Percentiles rank a stretch among this genome's conserved stretches.
Evolutionary conservation across 2,329 filamentous ascomycete genomes (phyloP).

Genomic region (Myotisia sp.): DNA sequence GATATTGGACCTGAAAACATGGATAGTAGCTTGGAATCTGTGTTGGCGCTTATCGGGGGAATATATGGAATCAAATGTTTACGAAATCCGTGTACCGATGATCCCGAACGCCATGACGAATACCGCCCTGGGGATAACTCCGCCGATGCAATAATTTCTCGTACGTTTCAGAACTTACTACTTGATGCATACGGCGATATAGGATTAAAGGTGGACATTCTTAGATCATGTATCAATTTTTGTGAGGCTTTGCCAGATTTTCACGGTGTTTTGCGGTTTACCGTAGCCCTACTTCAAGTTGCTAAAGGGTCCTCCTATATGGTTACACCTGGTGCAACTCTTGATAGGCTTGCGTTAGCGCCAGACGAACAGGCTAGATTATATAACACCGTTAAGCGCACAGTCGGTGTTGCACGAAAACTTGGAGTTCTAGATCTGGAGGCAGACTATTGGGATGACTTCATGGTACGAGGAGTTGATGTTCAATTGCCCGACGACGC

Average conservation of each 20-base stretch:
- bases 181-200: conserved; percentile 56
- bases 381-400: conserved; percentile 74
- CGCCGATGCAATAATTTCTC: conserved; percentile 27
- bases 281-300: conserved; percentile 66
- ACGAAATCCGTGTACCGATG: neutral
- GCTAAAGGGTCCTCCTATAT: conserved; percentile 63
- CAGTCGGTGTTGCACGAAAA: conserved; percentile 59
- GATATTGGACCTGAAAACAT: conserved; percentile 29
- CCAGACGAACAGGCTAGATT: conserved; percentile 75
- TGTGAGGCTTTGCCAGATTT: conserved; percentile 90
- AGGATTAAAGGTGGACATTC: conserved; percentile 68
- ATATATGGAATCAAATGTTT: conserved; percentile 23
- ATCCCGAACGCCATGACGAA: conserved; percentile 11
- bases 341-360: conserved; percentile 55
- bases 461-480: conserved; percentile 64
- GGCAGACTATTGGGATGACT: conserved; percentile 95
- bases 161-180: conserved; percentile 32
- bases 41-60: conserved; percentile 26
- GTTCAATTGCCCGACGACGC: conserved; percentile 49
- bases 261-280: conserved; percentile 74
- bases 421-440: conserved; percentile 55
- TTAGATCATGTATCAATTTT: conserved; percentile 81
- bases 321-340: conserved; percentile 50
- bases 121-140: conserved; percentile 21
- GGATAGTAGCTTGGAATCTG: conserved; percentile 27